Base-by-base conservation (phyloP, 176 grass and related monocot species). In the Cocos nucifera region DNA sequence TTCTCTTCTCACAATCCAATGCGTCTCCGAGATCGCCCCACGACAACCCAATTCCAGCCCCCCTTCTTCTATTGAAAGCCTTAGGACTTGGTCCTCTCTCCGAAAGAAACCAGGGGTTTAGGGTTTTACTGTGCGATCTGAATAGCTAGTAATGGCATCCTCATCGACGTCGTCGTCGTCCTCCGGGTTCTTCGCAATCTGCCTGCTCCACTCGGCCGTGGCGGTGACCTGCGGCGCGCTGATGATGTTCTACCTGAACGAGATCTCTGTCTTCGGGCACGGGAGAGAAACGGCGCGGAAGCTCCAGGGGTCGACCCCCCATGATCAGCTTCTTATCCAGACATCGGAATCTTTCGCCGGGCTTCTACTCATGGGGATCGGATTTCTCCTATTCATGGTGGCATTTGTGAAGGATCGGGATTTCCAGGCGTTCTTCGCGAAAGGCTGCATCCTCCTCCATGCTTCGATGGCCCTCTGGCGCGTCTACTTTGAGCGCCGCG, bases 361-460 rank as follows among this genome's bases (percentile, higher is more conserved):
- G 4, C 56, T 83, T 48, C 80, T 83, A 4, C 74, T 83, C 19
- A 78, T 73, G 50, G 69, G 63, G 48, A 65, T 83, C 39, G 80
- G 80, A 12, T 23, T 60, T 24, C 74, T 83, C 27, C 68, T 83
- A 30, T 78, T 83, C 80, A 83, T 83, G 80, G 80, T 78, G 30
- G 52, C 74, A 39, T 83, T 83, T 65, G 74, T 78, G 53, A 72
- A 73, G 30, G 80, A 83, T 56, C 75, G 75, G 30, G 74, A 83
- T 19, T 83, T 83, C 35, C 80, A 83, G 80, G 74, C 74, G 49
- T 83, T 83, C 69, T 83, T 83, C 57, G 80, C 80, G 19, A 83
- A 83, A 52, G 80, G 80, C 44, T 83, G 80, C 58, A 51, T 78
- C 51, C 71, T 83, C 24, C 80, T 83, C 49, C 80, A 83, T 19